phyloP scores from a whole-genome alignment of 2,329 filamentous ascomycete species.

The Dryadomyces sulphureus region DNA sequence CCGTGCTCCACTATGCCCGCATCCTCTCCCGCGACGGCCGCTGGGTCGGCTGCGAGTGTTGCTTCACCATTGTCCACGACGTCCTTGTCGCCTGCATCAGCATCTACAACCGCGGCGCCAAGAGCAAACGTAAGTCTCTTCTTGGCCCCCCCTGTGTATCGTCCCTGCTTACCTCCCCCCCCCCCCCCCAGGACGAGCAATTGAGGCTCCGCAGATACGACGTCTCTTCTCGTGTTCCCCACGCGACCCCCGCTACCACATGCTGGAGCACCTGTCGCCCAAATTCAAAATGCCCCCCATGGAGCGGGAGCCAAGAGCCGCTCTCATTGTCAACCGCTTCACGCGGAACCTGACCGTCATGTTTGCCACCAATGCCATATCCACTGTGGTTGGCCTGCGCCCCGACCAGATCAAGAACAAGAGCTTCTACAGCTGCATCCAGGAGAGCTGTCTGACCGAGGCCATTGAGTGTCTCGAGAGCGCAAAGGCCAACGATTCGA shows the following conservation, averaged over 20 bases:
- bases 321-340: slow-evolving; percentile 75
- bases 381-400: slow-evolving; percentile 59
- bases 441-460: slow-evolving; percentile 60
- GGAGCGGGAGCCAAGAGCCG: slow-evolving; percentile 65
- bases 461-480: slow-evolving; percentile 68
- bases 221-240: slow-evolving; percentile 70
- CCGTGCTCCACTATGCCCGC: slow-evolving; percentile 66
- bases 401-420: slow-evolving; percentile 56
- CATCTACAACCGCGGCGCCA: slow-evolving; percentile 53
- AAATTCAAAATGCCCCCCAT: slow-evolving; percentile 55
- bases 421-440: slow-evolving; percentile 80
- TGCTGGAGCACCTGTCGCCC: slow-evolving; percentile 71
- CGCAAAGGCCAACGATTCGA: slow-evolving; percentile 81
- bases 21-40: slow-evolving; percentile 52
- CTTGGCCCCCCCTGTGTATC: neutral
- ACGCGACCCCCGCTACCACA: slow-evolving; percentile 73
- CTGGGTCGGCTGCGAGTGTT: slow-evolving; percentile 74
- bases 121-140: slow-evolving; percentile 54
- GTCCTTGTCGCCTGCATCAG: slow-evolving; percentile 75
- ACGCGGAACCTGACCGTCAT: slow-evolving; percentile 71
- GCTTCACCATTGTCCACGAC: slow-evolving; percentile 80
- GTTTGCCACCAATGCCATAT: slow-evolving; percentile 68
- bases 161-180: neutral
- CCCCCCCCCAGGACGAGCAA: slow-evolving; percentile 49
- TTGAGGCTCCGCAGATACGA: slow-evolving; percentile 64